phyloP scores from a whole-genome alignment of 2,329 filamentous ascomycete genomes.

The Cladosporium sp. region DNA sequence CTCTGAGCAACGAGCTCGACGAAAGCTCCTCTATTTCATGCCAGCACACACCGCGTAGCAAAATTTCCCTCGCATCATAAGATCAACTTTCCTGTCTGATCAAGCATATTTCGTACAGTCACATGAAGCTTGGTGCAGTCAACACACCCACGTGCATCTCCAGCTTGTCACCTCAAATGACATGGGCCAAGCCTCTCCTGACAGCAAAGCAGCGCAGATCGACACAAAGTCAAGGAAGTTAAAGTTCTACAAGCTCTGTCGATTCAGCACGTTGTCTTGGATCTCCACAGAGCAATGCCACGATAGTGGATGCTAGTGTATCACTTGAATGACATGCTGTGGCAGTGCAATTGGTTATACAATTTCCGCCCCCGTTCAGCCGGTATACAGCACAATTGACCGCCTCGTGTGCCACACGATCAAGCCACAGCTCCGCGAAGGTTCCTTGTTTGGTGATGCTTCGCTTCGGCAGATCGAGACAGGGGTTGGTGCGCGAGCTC shows the following conservation, averaged over 20 bases:
- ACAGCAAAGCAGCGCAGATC: not conserved
- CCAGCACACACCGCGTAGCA: too few species aligned
- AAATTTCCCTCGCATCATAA: too few species aligned
- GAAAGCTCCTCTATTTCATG: too few species aligned
- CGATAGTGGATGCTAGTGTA: not conserved
- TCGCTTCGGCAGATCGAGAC: not conserved
- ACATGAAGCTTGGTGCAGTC: too few species aligned
- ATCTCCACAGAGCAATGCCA: conserved; percentile 1
- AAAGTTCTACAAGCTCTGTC: not conserved
- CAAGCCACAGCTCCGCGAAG: not conserved
- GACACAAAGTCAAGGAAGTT: conserved; percentile 1
- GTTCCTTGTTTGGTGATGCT: not conserved
- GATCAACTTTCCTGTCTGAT: too few species aligned
- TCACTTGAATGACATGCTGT: not conserved
- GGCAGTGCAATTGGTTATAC: not conserved
- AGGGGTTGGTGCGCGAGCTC: not conserved
- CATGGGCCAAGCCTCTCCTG: conserved; percentile 2
- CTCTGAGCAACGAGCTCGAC: too few species aligned
- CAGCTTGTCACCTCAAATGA: not conserved
- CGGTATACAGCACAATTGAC: not conserved
- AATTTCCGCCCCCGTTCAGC: not conserved
- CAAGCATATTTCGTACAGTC: too few species aligned
- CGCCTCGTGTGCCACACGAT: not conserved
- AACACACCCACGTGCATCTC: not conserved
- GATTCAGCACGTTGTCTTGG: not conserved